phyloP scores from a whole-genome alignment of 2,329 filamentous ascomycete species.

The Curvularia spicifera region DNA sequence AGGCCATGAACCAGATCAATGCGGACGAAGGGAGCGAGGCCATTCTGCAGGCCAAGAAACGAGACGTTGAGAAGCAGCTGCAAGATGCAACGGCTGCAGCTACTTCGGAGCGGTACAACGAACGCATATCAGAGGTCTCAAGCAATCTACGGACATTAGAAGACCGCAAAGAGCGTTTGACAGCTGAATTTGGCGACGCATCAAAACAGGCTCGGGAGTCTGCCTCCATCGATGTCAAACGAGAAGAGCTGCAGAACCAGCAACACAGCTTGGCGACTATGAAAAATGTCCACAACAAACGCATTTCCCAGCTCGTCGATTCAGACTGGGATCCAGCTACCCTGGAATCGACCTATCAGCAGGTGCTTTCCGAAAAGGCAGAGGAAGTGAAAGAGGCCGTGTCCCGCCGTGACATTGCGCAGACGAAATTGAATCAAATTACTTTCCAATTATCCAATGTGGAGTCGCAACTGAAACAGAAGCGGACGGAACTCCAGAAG shows the following conservation, averaged over 20 bases:
- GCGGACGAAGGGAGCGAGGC: conserved; percentile 86
- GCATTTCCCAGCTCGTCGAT: conserved; percentile 70
- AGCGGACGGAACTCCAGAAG: conserved; percentile 65
- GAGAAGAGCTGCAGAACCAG: conserved; percentile 77
- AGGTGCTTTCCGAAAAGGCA: conserved; percentile 63
- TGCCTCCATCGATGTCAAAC: conserved; percentile 81
- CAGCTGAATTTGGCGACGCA: conserved; percentile 81
- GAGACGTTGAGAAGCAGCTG: conserved; percentile 70
- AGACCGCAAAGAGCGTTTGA: conserved; percentile 72
- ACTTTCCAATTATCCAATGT: conserved; percentile 73
- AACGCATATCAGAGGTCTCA: conserved; percentile 71
- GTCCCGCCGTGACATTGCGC: conserved; percentile 71
- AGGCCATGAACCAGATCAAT: conserved; percentile 72
- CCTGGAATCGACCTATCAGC: conserved; percentile 74
- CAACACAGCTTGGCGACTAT: conserved; percentile 79
- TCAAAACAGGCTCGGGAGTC: conserved; percentile 81
- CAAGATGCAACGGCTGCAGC: conserved; percentile 68
- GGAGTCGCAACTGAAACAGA: conserved; percentile 69
- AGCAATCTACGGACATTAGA: conserved; percentile 72
- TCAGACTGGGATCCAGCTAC: conserved; percentile 71
- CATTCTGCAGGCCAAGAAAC: conserved; percentile 74
- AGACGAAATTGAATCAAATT: conserved; percentile 76
- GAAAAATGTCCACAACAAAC: conserved; percentile 73
- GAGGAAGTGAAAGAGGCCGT: conserved; percentile 68
- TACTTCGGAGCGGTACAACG: conserved; percentile 70